Percentiles rank a stretch among this genome's conserved stretches.
Evolutionary conservation across 2,329 filamentous ascomycete genomes (phyloP).

Genomic region (Aureobasidium sp.): DNA sequence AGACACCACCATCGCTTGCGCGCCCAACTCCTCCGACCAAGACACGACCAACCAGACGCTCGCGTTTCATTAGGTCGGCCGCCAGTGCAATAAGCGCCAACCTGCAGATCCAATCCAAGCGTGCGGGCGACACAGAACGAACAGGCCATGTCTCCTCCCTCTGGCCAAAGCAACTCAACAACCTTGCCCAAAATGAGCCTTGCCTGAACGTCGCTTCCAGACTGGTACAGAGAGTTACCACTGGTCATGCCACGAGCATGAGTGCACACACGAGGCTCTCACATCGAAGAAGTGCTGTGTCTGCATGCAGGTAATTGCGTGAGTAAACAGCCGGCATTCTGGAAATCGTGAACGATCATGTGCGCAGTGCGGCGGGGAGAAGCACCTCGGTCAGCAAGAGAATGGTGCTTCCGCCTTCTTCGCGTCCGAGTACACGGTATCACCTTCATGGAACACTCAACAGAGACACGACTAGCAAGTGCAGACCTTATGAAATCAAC

Average conservation of each 20-base stretch:
- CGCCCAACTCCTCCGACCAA: constrained; percentile 7
- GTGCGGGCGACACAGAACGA: constrained; percentile 8
- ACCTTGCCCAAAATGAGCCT: neutral
- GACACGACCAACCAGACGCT: neutral
- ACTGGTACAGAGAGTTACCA: neutral
- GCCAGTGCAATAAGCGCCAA: constrained; percentile 7
- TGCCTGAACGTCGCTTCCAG: constrained; percentile 8
- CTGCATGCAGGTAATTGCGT: constrained; percentile 4
- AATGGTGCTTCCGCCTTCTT: neutral
- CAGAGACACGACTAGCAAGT: neutral
- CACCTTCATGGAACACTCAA: neutral
- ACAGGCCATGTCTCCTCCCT: neutral
- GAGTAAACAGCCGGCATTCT: neutral
- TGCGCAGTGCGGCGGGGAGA: neutral
- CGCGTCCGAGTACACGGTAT: neutral
- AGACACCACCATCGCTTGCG: constrained; percentile 14
- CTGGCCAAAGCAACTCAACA: neutral
- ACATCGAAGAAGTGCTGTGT: neutral
- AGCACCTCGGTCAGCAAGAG: constrained; percentile 7
- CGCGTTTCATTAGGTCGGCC: constrained; percentile 11
- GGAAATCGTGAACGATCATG: neutral
- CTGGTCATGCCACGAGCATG: neutral
- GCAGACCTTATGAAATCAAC: neutral
- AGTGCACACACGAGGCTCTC: neutral
- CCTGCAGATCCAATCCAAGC: constrained; percentile 13